Conservation (phyloP, 73 alveolate species). For the Blepharisma japonicum region DNA sequence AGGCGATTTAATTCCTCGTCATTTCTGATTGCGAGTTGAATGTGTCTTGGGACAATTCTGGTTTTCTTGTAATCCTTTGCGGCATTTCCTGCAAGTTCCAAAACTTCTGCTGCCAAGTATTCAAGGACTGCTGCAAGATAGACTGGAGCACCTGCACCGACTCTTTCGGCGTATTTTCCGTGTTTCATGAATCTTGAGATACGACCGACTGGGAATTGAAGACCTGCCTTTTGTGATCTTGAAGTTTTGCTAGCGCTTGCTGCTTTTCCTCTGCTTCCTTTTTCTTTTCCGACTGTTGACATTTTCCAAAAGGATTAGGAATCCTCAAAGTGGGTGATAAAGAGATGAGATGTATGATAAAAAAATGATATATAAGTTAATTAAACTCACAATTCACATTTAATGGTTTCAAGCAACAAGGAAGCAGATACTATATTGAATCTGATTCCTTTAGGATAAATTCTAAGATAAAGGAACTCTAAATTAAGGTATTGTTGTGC, state of each 20-base stretch:
- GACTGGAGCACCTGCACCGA: conserved; percentile 61
- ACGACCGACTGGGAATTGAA: conserved; percentile 84
- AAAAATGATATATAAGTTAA: too few species aligned
- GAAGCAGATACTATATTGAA: too few species aligned
- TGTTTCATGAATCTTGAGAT: conserved; percentile 68
- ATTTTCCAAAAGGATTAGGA: too few species aligned
- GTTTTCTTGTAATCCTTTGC: conserved; percentile 59
- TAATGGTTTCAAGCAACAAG: too few species aligned
- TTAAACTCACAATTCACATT: too few species aligned
- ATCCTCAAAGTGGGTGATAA: too few species aligned
- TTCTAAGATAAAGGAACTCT: too few species aligned
- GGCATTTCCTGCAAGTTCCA: conserved; percentile 71
- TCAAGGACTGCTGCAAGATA: conserved; percentile 79
- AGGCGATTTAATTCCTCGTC: conserved; percentile 68
- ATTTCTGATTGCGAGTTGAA: conserved; percentile 57
- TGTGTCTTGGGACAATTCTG: conserved; percentile 69
- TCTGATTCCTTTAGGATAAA: too few species aligned
- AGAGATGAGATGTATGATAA: too few species aligned
- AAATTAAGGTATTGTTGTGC: too few species aligned
- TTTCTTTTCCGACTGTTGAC: conserved; percentile 31
- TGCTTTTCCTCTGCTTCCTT: conserved; percentile 26
- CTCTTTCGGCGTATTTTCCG: conserved; percentile 63
- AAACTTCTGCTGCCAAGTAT: conserved; percentile 71
- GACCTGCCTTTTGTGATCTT: conserved; percentile 61
- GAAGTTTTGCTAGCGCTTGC: conserved; percentile 29